Evolutionary conservation across 208 protist species (phyloP).

Genomic region (Herpetomonas tarakana): DNA sequence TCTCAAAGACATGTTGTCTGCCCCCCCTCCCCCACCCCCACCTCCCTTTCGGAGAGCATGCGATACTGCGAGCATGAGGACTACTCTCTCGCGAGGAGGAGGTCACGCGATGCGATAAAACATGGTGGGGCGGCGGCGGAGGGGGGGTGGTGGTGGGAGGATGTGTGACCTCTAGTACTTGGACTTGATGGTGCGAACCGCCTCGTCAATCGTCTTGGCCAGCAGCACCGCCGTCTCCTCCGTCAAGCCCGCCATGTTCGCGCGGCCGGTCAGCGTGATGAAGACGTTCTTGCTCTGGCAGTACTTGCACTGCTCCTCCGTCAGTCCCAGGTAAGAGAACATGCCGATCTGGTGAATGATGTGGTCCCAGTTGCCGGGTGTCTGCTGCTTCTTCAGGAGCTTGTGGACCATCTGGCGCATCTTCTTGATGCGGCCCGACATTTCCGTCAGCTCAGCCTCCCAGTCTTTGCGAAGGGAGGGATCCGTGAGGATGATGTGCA

Average conservation of each 20-base stretch:
- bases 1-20: too few species aligned
- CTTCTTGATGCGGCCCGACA: conserved; percentile 80
- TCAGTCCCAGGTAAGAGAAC: conserved; percentile 97
- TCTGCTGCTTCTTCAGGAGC: conserved; percentile 66
- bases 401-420: conserved; percentile 85
- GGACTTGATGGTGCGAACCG: too few species aligned
- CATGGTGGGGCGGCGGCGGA: too few species aligned
- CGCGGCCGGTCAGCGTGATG: conserved; percentile 66
- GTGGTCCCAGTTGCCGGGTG: conserved; percentile 93
- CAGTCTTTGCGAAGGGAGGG: conserved; percentile 79
- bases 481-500: conserved; percentile 87
- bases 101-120: too few species aligned
- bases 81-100: too few species aligned
- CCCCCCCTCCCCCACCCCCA: too few species aligned
- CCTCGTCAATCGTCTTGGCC: conserved; percentile 63
- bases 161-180: too few species aligned
- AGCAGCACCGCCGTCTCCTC: conserved; percentile 48
- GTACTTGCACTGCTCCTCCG: conserved; percentile 74
- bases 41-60: too few species aligned
- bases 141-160: too few species aligned
- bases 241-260: conserved; percentile 84
- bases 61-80: too few species aligned
- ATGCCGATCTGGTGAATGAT: conserved; percentile 97
- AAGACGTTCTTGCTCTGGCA: conserved; percentile 69
- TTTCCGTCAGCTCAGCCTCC: conserved; percentile 88